Evolutionary conservation across 768 basidiomycete genomes (phyloP), one percentile per base, ranked within the genome.

Genomic region (Crassisporium funariophilum): DNA sequence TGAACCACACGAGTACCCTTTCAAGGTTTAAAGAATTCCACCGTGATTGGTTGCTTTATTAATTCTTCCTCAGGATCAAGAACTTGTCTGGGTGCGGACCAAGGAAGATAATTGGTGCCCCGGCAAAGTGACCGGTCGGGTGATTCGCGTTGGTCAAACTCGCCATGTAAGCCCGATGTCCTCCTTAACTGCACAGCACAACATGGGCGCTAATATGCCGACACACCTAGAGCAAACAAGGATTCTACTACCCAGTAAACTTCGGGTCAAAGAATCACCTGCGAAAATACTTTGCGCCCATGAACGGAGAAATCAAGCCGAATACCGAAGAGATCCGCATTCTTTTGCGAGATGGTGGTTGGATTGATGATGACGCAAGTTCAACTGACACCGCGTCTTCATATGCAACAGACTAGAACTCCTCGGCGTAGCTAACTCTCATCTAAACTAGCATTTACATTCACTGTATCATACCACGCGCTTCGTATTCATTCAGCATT

Each of bases 301-400:
- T 82, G 39, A 79, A 84, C 44, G 84, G 83, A 13, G 82, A 84
- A 50, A 74, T 86, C 44, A 86, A 86, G 61, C 83, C 84, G 2
- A 74, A 86, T 56, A 75, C 54, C 1, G 42, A 61, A 16, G 67
- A 75, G 45, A 70, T 77, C 2, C 73, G 75, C n/a, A 47, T 55
- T 23, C 55, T 86, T 47, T 65, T 86, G 17, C 63, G 66, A 44
- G 69, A 73, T 5, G 76, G 72, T 36, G 81, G 79, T 4, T 78
- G 73, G 75, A 50, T 79, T 15, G 51, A 55, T 62, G 46, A 35
- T 17, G 36, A 35, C 15, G 23, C 21, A 34, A 23, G 9, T 46
- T 43, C 9, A 45, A 51, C 22, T 48, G 37, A 0, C 43, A 41
- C 21, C 10, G 10, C 29, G 5, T 31, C 29, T 7, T 7, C 13